Evolutionary conservation across 2,329 filamentous ascomycete species (phyloP).

Genomic region (Diplodia corticola): DNA sequence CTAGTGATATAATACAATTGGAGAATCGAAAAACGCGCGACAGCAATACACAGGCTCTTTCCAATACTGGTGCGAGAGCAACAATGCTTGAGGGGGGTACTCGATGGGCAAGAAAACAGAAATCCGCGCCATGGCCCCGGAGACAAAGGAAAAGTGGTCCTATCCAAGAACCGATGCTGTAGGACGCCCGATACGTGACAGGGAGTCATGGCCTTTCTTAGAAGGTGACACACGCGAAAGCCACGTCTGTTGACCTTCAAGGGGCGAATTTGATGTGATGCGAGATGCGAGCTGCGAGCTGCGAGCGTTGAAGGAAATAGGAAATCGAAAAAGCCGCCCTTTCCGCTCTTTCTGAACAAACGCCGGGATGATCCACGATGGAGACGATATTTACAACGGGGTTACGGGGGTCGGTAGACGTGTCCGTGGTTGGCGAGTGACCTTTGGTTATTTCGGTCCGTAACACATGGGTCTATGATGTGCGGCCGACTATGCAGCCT

Average conservation of each 20-base stretch:
- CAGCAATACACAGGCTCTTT: not conserved
- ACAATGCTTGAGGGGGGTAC: not conserved
- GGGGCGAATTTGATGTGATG: not conserved
- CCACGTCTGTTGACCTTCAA: not conserved
- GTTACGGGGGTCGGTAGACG: not conserved
- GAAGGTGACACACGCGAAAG: not conserved
- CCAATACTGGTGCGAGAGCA: not conserved
- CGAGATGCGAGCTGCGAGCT: not conserved
- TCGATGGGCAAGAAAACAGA: not conserved
- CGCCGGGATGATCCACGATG: not conserved
- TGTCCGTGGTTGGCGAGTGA: not conserved
- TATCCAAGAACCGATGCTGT: not conserved
- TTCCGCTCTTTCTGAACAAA: slow-evolving; percentile 6
- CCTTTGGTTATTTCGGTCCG: not conserved
- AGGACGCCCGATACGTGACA: not conserved
- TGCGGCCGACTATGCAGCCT: slow-evolving; percentile 7
- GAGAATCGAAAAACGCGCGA: not conserved
- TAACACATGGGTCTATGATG: not conserved
- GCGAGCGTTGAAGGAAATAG: not conserved
- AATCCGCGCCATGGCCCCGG: not conserved
- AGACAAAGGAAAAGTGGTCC: not conserved
- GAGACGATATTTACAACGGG: not conserved
- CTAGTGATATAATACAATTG: not conserved
- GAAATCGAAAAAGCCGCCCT: slow-evolving; percentile 2
- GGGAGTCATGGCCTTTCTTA: not conserved